These are phyloP conservation scores for Penicillium brasilianum DNA, from an alignment of 2,329 filamentous ascomycete genomes.

Conservation along the genomic window DNA sequence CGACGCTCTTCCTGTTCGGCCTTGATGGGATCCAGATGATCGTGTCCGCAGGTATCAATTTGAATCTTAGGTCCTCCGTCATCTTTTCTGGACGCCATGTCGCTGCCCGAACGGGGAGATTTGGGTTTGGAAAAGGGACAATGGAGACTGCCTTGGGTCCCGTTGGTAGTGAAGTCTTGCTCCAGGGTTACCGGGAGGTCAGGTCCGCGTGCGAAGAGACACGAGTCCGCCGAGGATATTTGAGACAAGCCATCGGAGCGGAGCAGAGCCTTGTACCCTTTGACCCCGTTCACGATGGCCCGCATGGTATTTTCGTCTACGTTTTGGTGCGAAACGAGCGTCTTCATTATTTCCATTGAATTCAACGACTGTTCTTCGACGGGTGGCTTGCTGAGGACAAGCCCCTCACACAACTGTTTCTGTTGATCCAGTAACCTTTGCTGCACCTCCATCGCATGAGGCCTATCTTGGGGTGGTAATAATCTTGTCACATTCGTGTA, in stretches of 20 bases:
- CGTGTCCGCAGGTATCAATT: slow-evolving; percentile 56
- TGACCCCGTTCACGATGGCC: slow-evolving; percentile 46
- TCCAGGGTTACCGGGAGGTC: slow-evolving; percentile 73
- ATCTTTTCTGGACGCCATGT: slow-evolving; percentile 45
- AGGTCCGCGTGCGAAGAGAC: slow-evolving; percentile 52
- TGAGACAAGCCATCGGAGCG: slow-evolving; percentile 36
- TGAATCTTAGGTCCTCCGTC: slow-evolving; percentile 45
- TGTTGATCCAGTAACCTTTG: slow-evolving; percentile 40
- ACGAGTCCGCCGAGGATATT: slow-evolving; percentile 44
- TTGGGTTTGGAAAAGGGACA: slow-evolving; percentile 75
- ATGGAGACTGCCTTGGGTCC: slow-evolving; percentile 76
- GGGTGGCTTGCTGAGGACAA: slow-evolving; percentile 40
- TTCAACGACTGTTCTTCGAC: slow-evolving; percentile 64
- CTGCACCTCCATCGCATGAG: slow-evolving; percentile 38
- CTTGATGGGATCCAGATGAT: slow-evolving; percentile 64
- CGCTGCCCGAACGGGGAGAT: slow-evolving; percentile 46
- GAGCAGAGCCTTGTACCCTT: slow-evolving; percentile 47
- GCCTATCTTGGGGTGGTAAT: slow-evolving; percentile 31
- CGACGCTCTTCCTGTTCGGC: slow-evolving; percentile 52
- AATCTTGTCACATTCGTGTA: slow-evolving; percentile 28
- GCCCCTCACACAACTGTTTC: slow-evolving; percentile 37
- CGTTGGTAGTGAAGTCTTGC: slow-evolving; percentile 87
- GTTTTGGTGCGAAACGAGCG: slow-evolving; percentile 66
- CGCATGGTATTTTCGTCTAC: slow-evolving; percentile 60
- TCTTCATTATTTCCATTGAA: slow-evolving; percentile 63